Evolutionary conservation across 2,329 filamentous ascomycete species (phyloP).

Genomic region (Chaetomium olivaceum): DNA sequence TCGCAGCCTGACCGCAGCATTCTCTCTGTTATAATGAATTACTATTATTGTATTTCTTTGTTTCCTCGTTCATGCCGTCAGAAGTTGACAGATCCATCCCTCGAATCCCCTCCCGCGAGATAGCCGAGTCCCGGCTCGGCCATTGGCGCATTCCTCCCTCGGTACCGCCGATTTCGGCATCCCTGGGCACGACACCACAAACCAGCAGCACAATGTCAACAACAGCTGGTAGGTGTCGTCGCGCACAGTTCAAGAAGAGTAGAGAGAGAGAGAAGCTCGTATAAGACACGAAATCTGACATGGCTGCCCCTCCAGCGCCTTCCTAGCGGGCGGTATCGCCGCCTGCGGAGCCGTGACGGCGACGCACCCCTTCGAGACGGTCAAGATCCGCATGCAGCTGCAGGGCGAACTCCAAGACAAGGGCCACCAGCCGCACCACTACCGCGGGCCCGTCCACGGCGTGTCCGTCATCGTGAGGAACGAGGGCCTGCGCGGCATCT

Average conservation of each 20-base stretch:
- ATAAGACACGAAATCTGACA: constrained; percentile 21
- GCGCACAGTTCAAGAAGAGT: background rate
- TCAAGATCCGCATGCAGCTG: constrained; percentile 97
- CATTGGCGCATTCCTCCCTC: constrained; percentile 12
- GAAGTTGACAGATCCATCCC: background rate
- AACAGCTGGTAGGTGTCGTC: constrained; percentile 43
- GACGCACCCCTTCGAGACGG: constrained; percentile 96
- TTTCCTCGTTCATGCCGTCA: background rate
- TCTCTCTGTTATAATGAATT: background rate
- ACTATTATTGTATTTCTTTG: background rate
- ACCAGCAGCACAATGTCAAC: constrained; percentile 49
- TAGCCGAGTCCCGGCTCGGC: constrained; percentile 17
- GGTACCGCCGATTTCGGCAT: constrained; percentile 17
- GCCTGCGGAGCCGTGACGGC: constrained; percentile 97
- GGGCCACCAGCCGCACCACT: constrained; percentile 80
- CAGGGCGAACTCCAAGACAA: constrained; percentile 93
- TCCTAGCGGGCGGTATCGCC: constrained; percentile 93
- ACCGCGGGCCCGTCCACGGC: constrained; percentile 88
- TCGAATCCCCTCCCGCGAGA: background rate
- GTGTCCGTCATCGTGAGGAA: constrained; percentile 87
- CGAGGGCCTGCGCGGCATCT: constrained; percentile 81
- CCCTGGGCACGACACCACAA: background rate
- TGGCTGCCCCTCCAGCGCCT: constrained; percentile 59
- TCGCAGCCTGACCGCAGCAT: background rate
- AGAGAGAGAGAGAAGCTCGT: background rate